These are phyloP conservation scores for Suhomyces wounanorum DNA, from an alignment of 1,139 yeast genomes.

Conservation along the genomic window DNA sequence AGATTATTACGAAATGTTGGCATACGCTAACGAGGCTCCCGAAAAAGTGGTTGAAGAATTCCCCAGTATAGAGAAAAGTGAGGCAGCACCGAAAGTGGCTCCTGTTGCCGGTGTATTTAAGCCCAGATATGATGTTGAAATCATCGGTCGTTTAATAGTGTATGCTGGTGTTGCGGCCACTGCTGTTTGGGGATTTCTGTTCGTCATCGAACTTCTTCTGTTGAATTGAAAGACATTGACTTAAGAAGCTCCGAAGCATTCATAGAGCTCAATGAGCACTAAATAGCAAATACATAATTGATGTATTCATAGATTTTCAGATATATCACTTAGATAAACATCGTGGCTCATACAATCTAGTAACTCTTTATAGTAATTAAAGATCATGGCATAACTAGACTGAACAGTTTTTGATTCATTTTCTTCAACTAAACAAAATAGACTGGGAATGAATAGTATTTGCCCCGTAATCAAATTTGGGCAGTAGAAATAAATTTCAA, in stretches of 20 bases:
- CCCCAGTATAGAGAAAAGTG: slow-evolving; percentile 11
- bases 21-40: slow-evolving; percentile 23
- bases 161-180: slow-evolving; percentile 69
- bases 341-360: not conserved
- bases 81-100: slow-evolving; percentile 8
- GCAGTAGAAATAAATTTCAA: too few species aligned
- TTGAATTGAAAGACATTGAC: slow-evolving; percentile 10
- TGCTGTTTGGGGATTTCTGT: slow-evolving; percentile 48
- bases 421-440: too few species aligned
- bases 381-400: too few species aligned
- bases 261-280: slow-evolving; percentile 3
- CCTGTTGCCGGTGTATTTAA: slow-evolving; percentile 41
- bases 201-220: slow-evolving; percentile 19
- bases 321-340: not conserved
- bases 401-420: too few species aligned
- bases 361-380: too few species aligned
- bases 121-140: slow-evolving; percentile 70
- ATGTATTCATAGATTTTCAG: not conserved
- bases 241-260: not conserved
- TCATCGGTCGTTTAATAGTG: slow-evolving; percentile 68
- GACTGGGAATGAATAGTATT: too few species aligned
- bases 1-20: slow-evolving; percentile 46
- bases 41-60: slow-evolving; percentile 14
- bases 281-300: not conserved
- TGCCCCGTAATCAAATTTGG: too few species aligned